Evolutionary conservation across 345 rosid species (phyloP).

Genomic region (Moricandia moricandioides): DNA sequence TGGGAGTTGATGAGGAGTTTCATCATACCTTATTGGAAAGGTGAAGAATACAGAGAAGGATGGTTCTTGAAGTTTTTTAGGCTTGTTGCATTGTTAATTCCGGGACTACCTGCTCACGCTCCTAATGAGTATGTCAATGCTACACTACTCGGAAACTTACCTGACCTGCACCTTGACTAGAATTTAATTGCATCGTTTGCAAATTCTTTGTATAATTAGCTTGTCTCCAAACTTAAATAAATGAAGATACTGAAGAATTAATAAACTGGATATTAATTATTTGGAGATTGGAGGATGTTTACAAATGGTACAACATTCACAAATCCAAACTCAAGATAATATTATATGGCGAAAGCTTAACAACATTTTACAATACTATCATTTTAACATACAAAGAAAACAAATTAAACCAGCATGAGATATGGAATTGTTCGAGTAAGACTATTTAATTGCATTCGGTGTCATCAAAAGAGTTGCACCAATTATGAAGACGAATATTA

Average conservation of each 20-base stretch:
- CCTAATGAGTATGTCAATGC: conserved; percentile 59
- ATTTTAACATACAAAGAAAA: not conserved
- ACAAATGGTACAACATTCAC: not conserved
- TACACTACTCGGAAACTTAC: conserved; percentile 43
- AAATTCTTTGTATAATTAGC: not conserved
- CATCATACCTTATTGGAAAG: conserved; percentile 43
- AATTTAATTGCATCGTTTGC: not conserved
- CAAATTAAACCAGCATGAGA: not conserved
- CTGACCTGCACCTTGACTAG: conserved; percentile 11
- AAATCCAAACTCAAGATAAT: not conserved
- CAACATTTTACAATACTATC: not conserved
- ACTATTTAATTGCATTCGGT: not conserved
- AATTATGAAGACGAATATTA: not conserved
- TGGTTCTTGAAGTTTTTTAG: conserved; percentile 49
- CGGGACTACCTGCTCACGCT: conserved; percentile 62
- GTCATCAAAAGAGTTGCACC: not conserved
- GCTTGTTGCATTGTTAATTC: conserved; percentile 47
- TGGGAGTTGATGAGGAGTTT: conserved; percentile 67
- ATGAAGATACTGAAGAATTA: not conserved
- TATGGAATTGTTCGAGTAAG: not conserved
- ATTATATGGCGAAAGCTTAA: not conserved
- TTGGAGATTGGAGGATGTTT: not conserved
- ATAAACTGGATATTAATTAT: not conserved
- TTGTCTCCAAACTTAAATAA: not conserved
- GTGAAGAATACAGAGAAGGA: conserved; percentile 48